phyloP scores from a whole-genome alignment of 148 eudicot species.

The Bassia scoparia region DNA sequence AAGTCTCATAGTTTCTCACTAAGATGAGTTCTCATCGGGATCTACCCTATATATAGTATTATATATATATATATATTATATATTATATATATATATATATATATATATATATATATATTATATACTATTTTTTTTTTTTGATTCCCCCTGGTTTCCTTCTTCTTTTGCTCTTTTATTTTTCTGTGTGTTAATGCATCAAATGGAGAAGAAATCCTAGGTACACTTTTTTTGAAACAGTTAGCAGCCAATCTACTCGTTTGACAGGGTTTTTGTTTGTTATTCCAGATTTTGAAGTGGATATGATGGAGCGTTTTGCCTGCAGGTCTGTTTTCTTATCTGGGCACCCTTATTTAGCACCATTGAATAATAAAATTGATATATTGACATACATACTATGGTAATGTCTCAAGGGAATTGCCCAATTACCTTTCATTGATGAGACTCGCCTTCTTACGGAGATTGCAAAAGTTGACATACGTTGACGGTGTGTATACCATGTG shows the following conservation, averaged over 20 bases:
- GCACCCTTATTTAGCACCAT: neutral
- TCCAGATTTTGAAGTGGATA: constrained; percentile 91
- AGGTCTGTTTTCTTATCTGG: constrained; percentile 41
- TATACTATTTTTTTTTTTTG: no score
- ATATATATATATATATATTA: no score
- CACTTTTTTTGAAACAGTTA: no score
- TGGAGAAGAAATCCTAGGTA: neutral
- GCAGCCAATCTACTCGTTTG: no score
- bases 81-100: no score
- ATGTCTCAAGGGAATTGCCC: constrained; percentile 69
- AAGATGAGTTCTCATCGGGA: no score
- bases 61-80: no score
- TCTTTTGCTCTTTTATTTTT: no score
- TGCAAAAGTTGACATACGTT: constrained; percentile 66
- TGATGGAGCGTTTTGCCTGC: constrained; percentile 93
- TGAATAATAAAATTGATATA: constrained; percentile 5
- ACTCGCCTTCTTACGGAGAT: constrained; percentile 83
- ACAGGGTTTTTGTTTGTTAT: neutral
- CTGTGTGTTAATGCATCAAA: neutral
- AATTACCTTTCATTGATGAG: constrained; percentile 93
- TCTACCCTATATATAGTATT: no score
- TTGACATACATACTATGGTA: constrained; percentile 12
- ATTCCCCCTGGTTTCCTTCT: no score
- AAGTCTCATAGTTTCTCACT: no score
- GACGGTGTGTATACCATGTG: constrained; percentile 46